Evolutionary conservation across 176 grass and related monocot genomes (phyloP).

Genomic region (Typha latifolia): DNA sequence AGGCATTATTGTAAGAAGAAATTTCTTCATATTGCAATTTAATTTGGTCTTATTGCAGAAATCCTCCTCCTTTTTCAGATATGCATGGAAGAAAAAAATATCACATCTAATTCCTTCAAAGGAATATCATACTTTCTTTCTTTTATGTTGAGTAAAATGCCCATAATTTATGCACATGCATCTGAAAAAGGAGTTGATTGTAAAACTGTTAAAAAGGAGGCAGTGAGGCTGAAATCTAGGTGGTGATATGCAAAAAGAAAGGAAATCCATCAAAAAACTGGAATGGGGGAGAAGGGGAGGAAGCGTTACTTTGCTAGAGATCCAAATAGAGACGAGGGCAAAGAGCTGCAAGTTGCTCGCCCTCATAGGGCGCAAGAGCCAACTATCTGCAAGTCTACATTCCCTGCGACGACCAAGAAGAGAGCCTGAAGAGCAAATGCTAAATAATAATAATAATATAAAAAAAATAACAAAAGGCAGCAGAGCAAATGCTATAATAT

Average conservation of each 20-base stretch:
- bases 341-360: slow-evolving; percentile 93
- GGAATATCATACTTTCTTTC: too few species aligned
- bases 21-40: not conserved
- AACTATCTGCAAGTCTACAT: slow-evolving; percentile 15
- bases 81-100: too few species aligned
- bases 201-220: too few species aligned
- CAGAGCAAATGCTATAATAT: not conserved
- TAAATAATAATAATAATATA: too few species aligned
- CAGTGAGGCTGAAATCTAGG: too few species aligned
- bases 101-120: too few species aligned
- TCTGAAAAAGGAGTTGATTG: too few species aligned
- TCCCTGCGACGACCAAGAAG: not conserved
- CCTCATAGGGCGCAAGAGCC: slow-evolving; percentile 61
- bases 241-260: too few species aligned
- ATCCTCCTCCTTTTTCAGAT: not conserved
- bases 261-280: not conserved
- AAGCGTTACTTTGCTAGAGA: slow-evolving; percentile 65
- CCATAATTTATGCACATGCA: too few species aligned
- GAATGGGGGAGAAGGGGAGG: not conserved
- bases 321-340: slow-evolving; percentile 60
- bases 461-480: too few species aligned
- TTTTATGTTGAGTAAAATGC: too few species aligned
- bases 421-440: not conserved
- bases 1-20: not conserved
- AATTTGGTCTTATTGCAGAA: not conserved